Conservation (phyloP, 2,329 filamentous ascomycete genomes). For the Aspergillus felis region DNA sequence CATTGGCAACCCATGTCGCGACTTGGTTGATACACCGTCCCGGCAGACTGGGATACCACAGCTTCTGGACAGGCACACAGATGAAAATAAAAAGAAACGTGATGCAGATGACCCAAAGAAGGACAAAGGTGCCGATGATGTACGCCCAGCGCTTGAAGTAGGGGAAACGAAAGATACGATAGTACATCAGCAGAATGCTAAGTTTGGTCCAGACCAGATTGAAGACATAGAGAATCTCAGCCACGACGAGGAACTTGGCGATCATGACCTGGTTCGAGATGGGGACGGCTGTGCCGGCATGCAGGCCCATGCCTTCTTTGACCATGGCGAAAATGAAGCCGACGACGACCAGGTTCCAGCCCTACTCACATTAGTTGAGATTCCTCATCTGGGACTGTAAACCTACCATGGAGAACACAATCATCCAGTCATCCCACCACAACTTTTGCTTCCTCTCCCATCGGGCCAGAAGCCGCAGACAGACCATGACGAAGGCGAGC, state of each 20-base stretch:
- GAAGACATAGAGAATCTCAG: conserved; percentile 39
- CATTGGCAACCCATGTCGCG: conserved; percentile 25
- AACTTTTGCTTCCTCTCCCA: conserved; percentile 41
- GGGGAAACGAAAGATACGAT: conserved; percentile 24
- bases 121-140: conserved; percentile 21
- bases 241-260: conserved; percentile 34
- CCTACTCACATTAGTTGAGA: conserved; percentile 6
- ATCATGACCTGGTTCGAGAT: conserved; percentile 29
- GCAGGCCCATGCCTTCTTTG: conserved; percentile 45
- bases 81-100: conserved; percentile 28
- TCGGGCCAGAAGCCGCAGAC: conserved; percentile 42
- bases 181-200: conserved; percentile 26
- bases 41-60: conserved; percentile 23
- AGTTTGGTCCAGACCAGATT: conserved; percentile 28
- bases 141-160: conserved; percentile 28
- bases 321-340: conserved; percentile 51
- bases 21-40: conserved; percentile 27
- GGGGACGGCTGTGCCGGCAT: conserved; percentile 39
- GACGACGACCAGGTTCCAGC: conserved; percentile 33
- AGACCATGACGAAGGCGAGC: conserved; percentile 38
- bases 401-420: conserved; percentile 48
- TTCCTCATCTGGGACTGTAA: not conserved
- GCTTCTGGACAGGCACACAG: conserved; percentile 26
- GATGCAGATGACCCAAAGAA: conserved; percentile 24
- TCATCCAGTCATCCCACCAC: conserved; percentile 52